Evolutionary conservation across 345 rosid genomes (phyloP), one percentile per base, ranked within the genome.

Genomic region (Dovyalis caffra): DNA sequence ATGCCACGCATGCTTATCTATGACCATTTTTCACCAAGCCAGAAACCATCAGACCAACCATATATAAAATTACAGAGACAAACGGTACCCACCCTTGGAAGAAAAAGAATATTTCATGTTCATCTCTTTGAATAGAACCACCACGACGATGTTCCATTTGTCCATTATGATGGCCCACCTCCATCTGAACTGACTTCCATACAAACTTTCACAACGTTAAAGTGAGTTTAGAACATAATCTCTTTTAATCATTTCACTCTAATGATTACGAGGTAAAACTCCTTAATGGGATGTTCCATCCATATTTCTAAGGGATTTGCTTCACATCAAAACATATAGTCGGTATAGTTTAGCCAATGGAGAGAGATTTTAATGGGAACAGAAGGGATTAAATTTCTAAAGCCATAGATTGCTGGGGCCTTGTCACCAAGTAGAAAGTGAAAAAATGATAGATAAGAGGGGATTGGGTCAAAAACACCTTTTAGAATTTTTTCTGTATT

Each of bases 121-220:
- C 4, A 35, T 6, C 38, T 15, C 35, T 9, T 21, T 26, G 34
- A 26, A 32, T n/a, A n/a, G n/a, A n/a, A n/a, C n/a, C n/a, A n/a
- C n/a, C 61, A 21, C 71, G 64, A 14, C 69, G 69, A 29, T 47
- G 58, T 67, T 25, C 78, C 56, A 31, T 34, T 65, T 10, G 69
- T 61, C 70, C 64, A 51, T 23, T 9, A 8, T 5, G 11, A 8
- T 73, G 83, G 71, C 66, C 82, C 81, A 60, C 68, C 57, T 51
- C 38, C 12, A 5, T 31, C 73, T 80, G 75, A 75, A 79, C 85
- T 43, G 74, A 77, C 84, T 83, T 64, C 84, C 78, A 83, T 56
- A 66, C 61, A 69, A 74, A 77, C 78, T 74, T 69, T 80, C 67
- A 71, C 76, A 70, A 56, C 8, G 64, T 57, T 51, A 58, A 63